Conservation (phyloP, 2,329 filamentous ascomycete species). For the Aspergillus sclerotialis region DNA sequence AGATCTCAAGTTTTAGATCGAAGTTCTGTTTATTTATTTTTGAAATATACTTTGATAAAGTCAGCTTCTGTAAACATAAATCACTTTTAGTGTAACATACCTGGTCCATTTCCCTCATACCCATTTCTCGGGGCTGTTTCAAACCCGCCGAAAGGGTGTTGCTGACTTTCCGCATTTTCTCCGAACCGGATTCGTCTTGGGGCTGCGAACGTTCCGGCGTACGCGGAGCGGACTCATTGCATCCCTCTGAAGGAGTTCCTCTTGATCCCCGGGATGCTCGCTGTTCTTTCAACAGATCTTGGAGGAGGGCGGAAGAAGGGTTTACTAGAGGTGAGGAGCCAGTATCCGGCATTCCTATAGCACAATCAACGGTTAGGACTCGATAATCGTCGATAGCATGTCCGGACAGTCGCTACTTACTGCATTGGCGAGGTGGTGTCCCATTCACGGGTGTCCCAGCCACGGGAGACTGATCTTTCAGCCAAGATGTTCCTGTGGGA, state of each 20-base stretch:
- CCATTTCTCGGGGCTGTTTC: slow-evolving; percentile 34
- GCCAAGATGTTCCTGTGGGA: slow-evolving; percentile 21
- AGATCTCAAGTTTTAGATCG: slow-evolving; percentile 37
- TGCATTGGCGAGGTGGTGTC: slow-evolving; percentile 16
- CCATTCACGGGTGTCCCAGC: slow-evolving; percentile 10
- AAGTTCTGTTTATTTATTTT: slow-evolving; percentile 39
- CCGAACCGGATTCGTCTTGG: slow-evolving; percentile 27
- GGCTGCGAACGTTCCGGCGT: slow-evolving; percentile 20
- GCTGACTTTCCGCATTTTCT: slow-evolving; percentile 27
- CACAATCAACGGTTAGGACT: slow-evolving; percentile 6
- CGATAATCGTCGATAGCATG: too few species aligned
- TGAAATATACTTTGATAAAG: slow-evolving; percentile 30
- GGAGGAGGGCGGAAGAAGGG: slow-evolving; percentile 32
- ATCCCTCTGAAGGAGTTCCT: slow-evolving; percentile 16
- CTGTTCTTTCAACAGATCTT: slow-evolving; percentile 35
- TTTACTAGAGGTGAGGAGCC: slow-evolving; percentile 28
- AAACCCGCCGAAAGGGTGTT: slow-evolving; percentile 22
- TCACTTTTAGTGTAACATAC: slow-evolving; percentile 15
- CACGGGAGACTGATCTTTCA: slow-evolving; percentile 22
- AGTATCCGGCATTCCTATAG: slow-evolving; percentile 23
- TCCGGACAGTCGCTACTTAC: too few species aligned
- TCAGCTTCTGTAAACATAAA: slow-evolving; percentile 8
- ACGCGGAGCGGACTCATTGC: slow-evolving; percentile 14
- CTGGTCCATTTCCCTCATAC: slow-evolving; percentile 36
- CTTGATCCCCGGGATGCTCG: slow-evolving; percentile 30